Evolutionary conservation across 1,284 basidiomycete genomes (phyloP).

Genomic region (Malassezia obtusa): DNA sequence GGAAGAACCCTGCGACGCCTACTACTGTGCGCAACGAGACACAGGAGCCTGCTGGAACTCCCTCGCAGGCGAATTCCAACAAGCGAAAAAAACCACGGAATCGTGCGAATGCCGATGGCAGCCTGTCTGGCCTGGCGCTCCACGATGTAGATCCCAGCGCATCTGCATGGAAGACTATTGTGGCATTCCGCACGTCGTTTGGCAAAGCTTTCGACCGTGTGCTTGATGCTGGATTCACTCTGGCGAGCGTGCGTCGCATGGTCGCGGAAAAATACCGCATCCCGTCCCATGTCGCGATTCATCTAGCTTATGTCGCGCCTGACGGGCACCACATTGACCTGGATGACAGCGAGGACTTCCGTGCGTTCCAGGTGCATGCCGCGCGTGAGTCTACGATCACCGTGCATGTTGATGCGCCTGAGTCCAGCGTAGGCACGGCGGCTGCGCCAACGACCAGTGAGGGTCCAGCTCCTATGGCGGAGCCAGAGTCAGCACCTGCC

Average conservation of each 20-base stretch:
- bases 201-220: constrained; percentile 16
- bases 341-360: constrained; percentile 28
- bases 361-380: constrained; percentile 26
- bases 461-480: background rate
- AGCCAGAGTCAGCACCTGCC: background rate
- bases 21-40: background rate
- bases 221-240: constrained; percentile 7
- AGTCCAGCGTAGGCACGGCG: background rate
- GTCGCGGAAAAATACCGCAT: constrained; percentile 21
- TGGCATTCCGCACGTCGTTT: constrained; percentile 12
- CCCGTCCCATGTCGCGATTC: constrained; percentile 11
- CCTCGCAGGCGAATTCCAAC: background rate
- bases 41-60: too few species aligned
- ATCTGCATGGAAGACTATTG: constrained; percentile 12
- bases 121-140: background rate
- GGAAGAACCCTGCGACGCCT: background rate
- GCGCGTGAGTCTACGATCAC: constrained; percentile 19
- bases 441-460: background rate
- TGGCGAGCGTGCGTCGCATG: constrained; percentile 2
- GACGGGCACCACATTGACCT: constrained; percentile 26
- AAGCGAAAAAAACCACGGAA: background rate
- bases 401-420: constrained; percentile 15
- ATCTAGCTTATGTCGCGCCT: constrained; percentile 26
- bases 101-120: background rate
- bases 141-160: background rate